Conservation (phyloP, 805 yeast genomes). For the Wickerhamiella azymoides region DNA sequence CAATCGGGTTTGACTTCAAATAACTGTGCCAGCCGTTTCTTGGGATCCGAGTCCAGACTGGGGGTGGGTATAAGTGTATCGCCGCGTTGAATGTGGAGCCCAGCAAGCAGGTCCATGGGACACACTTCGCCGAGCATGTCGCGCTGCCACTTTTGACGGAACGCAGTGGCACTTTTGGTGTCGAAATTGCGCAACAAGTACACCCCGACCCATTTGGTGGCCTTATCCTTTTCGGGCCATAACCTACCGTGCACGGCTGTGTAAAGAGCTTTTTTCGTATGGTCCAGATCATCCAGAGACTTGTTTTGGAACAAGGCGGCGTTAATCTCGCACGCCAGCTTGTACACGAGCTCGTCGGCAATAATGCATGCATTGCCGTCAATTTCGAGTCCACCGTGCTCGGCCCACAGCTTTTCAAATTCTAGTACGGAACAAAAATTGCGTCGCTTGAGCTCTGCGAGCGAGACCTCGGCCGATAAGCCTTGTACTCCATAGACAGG, state of each 20-base stretch:
- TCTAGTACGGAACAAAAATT: constrained; percentile 33
- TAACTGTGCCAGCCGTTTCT: constrained; percentile 36
- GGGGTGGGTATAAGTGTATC: constrained; percentile 10
- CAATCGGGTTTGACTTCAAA: constrained; percentile 44
- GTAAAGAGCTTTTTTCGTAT: constrained; percentile 14
- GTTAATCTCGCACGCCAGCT: constrained; percentile 19
- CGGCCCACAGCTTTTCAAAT: constrained; percentile 40
- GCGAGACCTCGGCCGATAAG: neutral
- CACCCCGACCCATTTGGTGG: constrained; percentile 55
- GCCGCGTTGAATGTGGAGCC: constrained; percentile 34
- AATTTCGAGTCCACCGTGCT: constrained; percentile 41
- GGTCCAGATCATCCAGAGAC: neutral
- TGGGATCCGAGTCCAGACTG: constrained; percentile 36
- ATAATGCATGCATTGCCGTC: constrained; percentile 32
- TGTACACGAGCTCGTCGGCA: constrained; percentile 15
- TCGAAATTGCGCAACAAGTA: constrained; percentile 33
- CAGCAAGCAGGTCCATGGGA: constrained; percentile 40
- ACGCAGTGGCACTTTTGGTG: constrained; percentile 25
- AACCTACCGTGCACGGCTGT: constrained; percentile 42
- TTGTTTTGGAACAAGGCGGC: constrained; percentile 13
- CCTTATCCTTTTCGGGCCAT: constrained; percentile 22
- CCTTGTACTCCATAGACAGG: constrained; percentile 17
- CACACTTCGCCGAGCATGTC: constrained; percentile 45
- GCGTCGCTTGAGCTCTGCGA: neutral
- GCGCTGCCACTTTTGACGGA: constrained; percentile 21